phyloP scores from a whole-genome alignment of 257 asterid species.

The Capsicum pubescens region DNA sequence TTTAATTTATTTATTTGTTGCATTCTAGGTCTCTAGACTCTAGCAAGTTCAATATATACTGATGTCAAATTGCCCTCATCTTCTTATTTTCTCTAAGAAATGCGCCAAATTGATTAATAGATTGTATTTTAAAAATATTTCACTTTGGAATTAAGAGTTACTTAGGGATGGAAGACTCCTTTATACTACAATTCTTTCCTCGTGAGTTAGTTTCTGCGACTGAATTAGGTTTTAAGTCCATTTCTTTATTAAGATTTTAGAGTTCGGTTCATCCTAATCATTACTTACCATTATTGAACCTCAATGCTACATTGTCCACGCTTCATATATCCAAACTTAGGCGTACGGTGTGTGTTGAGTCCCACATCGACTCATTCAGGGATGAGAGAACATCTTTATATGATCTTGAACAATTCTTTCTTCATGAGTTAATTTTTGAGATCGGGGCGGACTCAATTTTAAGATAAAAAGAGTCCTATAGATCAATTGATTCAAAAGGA shows the following conservation, averaged over 20 bases:
- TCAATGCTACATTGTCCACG: not conserved
- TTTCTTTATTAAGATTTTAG: not conserved
- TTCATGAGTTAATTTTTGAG: not conserved
- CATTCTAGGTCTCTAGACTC: slow-evolving; percentile 9
- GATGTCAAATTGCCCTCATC: not conserved
- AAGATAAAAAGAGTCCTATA: not conserved
- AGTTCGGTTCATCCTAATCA: not conserved
- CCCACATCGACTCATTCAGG: not conserved
- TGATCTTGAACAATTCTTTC: not conserved
- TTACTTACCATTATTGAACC: not conserved
- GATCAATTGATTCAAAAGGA: not conserved
- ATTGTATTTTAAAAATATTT: not conserved
- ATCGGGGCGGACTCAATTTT: no score
- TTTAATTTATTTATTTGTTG: not conserved
- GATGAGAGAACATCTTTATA: not conserved
- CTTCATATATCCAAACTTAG: not conserved
- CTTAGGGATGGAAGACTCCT: not conserved
- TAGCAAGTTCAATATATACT: not conserved
- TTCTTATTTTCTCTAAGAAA: not conserved
- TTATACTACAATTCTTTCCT: not conserved
- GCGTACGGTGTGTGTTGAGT: not conserved
- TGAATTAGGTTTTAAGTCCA: not conserved
- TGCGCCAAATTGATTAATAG: not conserved
- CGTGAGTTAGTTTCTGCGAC: no score
- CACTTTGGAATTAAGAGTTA: not conserved